Evolutionary conservation across 2,329 filamentous ascomycete species (phyloP), one percentile per base, ranked within the genome.

Genomic region (Ascochyta rabiei): DNA sequence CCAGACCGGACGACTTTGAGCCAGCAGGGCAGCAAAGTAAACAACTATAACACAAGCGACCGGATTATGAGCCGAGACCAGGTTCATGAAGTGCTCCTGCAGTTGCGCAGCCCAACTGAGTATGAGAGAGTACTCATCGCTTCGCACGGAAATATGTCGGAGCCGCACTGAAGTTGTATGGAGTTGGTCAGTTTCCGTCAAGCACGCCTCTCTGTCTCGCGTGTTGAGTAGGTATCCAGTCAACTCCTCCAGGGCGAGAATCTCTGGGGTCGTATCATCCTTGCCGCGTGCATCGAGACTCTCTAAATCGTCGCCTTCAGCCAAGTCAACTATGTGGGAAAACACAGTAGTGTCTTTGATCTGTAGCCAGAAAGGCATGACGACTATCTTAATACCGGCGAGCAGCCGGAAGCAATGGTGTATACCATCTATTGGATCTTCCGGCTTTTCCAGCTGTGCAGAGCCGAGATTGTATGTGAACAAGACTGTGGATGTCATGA

Each of bases 401-500:
- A 69, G 49, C 0, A 72, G 48, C 46, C 67, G 63, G 49, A 72
- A 69, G 48, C 68, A 69, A 35, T 72, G 69, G 21, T 67, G 66
- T 15, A 72, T 55, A 13, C 62, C 62, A 13, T 55, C 52, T 8
- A 72, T 68, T 15, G 69, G 62, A 45, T 72, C 64, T 26, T 70
- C 66, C 23, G 68, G 66, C 26, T 53, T 59, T 41, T 68, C 62
- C 16, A 69, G 40, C 18, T 65, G 66, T n/a, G 63, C 68, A 4
- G 64, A 65, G 9, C 59, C 67, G 33, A 72, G 65, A 45, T 70
- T 67, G 56, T 72, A 72, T 6, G 60, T 67, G 8, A 70, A 52
- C n/a, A 72, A 44, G 1, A 68, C 45, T 8, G 66, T 60, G 2
- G 68, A 68, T 8, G 70, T 48, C n/a, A 70, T 51, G 39, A 72